Evolutionary conservation across 139 green algal species (phyloP).

Genomic region (Chlorella sp.): DNA sequence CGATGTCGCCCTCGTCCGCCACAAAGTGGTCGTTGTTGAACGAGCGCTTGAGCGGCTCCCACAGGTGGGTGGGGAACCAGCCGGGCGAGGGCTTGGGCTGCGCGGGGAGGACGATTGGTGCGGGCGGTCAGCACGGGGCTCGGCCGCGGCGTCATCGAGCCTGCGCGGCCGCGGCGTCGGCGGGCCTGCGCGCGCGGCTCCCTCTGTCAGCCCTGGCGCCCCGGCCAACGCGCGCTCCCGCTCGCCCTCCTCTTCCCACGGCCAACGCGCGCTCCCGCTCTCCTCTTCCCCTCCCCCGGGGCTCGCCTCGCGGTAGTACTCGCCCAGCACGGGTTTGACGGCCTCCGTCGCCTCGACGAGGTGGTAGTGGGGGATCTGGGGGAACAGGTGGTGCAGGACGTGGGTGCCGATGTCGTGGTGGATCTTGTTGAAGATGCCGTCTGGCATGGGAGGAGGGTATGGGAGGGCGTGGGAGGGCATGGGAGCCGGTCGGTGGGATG

Average conservation of each 20-base stretch:
- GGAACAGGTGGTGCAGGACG: constrained; percentile 95
- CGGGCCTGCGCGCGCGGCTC: no score
- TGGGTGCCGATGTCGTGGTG: constrained; percentile 97
- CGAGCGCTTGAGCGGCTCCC: constrained; percentile 70
- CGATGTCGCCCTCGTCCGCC: constrained; percentile 77
- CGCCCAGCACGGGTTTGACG: constrained; percentile 88
- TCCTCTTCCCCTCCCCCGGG: no score
- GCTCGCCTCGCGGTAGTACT: constrained; percentile 84
- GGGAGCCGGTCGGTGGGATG: no score
- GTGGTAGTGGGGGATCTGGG: constrained; percentile 97
- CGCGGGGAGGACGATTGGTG: no score
- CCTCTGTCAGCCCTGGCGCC: no score
- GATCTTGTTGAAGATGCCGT: constrained; percentile 97
- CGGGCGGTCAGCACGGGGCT: no score
- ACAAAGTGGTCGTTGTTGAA: constrained; percentile 91
- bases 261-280: no score
- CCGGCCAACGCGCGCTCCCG: no score
- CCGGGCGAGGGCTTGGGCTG: constrained; percentile 74
- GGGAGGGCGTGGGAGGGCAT: no score
- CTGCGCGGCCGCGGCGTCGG: no score
- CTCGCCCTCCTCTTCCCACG: no score
- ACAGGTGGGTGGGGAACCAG: constrained; percentile 80
- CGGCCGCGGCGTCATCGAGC: no score
- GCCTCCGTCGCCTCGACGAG: constrained; percentile 87
- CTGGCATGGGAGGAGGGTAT: background rate